These are phyloP conservation scores for Trichoderma erinaceum DNA, from an alignment of 495 filamentous ascomycete genomes.

Conservation along the genomic window DNA sequence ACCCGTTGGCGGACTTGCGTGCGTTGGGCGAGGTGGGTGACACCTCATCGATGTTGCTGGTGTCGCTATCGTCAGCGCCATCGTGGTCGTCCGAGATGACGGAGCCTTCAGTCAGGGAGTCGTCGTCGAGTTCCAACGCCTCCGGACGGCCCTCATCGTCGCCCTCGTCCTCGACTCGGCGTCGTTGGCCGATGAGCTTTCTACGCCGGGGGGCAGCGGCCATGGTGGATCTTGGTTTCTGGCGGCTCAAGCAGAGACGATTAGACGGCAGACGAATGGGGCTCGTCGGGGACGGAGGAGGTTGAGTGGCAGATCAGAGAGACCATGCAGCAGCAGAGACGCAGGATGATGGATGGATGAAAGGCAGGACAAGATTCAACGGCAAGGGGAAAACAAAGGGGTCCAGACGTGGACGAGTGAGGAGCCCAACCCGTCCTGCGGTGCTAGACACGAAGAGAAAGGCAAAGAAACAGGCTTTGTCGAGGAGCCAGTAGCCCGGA, in stretches of 20 bases:
- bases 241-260: conserved; percentile 10
- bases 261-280: conserved; percentile 7
- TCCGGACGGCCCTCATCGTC: conserved; percentile 65
- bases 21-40: conserved; percentile 43
- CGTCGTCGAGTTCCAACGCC: conserved; percentile 65
- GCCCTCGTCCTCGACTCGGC: conserved; percentile 74
- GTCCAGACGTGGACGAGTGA: background rate
- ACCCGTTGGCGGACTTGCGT: conserved; percentile 32
- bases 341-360: background rate
- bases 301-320: conserved; percentile 5
- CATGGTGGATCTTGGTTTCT: conserved; percentile 40
- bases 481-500: background rate
- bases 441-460: conserved; percentile 13
- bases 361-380: background rate
- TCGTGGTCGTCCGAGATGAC: conserved; percentile 68
- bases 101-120: conserved; percentile 78
- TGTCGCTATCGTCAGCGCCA: conserved; percentile 73
- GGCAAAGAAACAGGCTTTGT: conserved; percentile 6
- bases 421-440: conserved; percentile 13
- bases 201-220: conserved; percentile 54
- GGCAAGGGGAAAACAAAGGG: background rate
- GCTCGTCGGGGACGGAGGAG: conserved; percentile 10
- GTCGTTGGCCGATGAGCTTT: conserved; percentile 68
- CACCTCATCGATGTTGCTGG: conserved; percentile 58
- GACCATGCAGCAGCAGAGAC: conserved; percentile 6